A percentile compares a stretch with the other conserved stretches of the same genome.
These are phyloP conservation scores for Euphorbia celastroides DNA, from an alignment of 441 rosid genomes.

Conservation along the genomic window DNA sequence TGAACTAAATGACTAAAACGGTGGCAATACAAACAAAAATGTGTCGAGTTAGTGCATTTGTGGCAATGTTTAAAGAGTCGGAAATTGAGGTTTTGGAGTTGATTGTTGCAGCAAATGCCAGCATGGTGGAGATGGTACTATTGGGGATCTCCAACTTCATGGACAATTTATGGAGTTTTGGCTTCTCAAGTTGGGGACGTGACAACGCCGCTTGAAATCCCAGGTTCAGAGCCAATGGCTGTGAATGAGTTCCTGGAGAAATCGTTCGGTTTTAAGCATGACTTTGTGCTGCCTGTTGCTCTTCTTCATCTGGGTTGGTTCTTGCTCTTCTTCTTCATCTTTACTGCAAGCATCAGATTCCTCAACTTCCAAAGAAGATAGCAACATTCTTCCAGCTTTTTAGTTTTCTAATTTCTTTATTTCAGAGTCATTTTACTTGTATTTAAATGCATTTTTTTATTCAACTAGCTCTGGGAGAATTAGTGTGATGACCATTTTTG, in stretches of 20 bases:
- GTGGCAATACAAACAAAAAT: too few relatives aligned
- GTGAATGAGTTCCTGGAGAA: conserved; percentile 32
- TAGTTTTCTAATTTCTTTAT: too few relatives aligned
- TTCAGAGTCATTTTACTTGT: too few relatives aligned
- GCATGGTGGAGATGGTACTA: too few relatives aligned
- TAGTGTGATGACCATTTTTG: too few relatives aligned
- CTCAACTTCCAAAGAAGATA: conserved; percentile 60
- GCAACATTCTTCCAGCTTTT: not conserved
- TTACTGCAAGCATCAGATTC: conserved; percentile 54
- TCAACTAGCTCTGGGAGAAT: too few relatives aligned
- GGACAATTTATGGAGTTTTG: conserved; percentile 58
- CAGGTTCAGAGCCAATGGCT: conserved; percentile 9
- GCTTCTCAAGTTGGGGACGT: conserved; percentile 47
- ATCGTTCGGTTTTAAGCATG: conserved; percentile 34
- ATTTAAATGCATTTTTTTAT: too few relatives aligned
- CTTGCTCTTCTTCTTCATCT: conserved; percentile 42
- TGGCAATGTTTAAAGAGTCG: too few relatives aligned
- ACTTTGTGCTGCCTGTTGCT: conserved; percentile 37
- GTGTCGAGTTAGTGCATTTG: too few relatives aligned
- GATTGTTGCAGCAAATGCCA: conserved; percentile 32
- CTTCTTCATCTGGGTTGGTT: conserved; percentile 46
- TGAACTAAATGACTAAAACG: too few relatives aligned
- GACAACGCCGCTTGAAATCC: conserved; percentile 9
- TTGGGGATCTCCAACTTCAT: conserved; percentile 63
- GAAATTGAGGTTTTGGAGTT: not conserved